A percentile compares a stretch with the other conserved stretches of the same genome.
phyloP scores from a whole-genome alignment of 225 moss, liverwort and hornwort species.

The Climacium dendroides region DNA sequence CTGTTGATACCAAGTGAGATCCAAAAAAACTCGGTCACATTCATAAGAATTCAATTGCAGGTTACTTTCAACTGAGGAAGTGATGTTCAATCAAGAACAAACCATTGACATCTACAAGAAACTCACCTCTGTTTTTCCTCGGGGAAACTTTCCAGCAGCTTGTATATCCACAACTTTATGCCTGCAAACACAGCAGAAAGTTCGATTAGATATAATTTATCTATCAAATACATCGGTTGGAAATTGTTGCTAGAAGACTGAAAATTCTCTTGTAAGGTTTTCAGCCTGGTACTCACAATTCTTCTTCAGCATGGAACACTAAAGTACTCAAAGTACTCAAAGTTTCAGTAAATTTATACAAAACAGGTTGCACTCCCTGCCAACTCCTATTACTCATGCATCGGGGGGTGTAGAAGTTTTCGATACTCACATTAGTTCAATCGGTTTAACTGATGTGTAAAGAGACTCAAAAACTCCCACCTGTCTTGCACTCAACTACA shows the following conservation, averaged over 20 bases:
- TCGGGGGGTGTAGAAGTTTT: background rate
- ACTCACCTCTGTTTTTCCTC: constrained; percentile 32
- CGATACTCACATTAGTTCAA: constrained; percentile 75
- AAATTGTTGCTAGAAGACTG: background rate
- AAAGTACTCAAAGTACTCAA: background rate
- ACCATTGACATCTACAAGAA: background rate
- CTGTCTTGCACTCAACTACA: constrained; percentile 84
- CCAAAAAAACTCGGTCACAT: background rate
- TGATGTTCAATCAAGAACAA: background rate
- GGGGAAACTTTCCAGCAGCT: constrained; percentile 28
- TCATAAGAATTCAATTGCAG: background rate
- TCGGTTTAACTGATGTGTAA: constrained; percentile 83
- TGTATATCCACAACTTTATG: constrained; percentile 52
- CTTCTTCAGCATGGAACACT: background rate
- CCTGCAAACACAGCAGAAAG: background rate
- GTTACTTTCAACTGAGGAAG: background rate
- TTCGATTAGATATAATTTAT: background rate
- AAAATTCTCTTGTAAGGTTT: background rate
- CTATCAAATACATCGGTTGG: background rate
- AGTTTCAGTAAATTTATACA: background rate
- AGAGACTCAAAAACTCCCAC: constrained; percentile 91
- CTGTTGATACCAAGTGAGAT: background rate
- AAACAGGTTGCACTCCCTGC: background rate
- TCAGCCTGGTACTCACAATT: background rate
- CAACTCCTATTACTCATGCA: background rate